Percentiles rank a stretch among this genome's conserved stretches.
Evolutionary conservation across 257 asterid species (phyloP).

Genomic region (Solanum sejunctum): DNA sequence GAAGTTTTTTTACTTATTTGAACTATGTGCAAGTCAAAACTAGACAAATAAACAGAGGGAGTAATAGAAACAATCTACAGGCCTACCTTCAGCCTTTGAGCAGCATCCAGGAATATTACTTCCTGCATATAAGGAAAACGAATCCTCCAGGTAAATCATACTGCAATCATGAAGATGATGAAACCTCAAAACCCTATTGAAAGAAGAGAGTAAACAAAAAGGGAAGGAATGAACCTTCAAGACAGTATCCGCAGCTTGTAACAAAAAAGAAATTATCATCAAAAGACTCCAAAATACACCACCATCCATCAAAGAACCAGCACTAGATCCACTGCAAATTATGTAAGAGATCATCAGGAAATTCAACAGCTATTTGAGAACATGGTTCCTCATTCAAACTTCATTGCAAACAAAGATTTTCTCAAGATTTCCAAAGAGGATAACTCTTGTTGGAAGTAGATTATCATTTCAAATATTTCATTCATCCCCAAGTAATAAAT

Average conservation of each 20-base stretch:
- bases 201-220: neutral
- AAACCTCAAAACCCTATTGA: neutral
- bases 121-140: slow-evolving; percentile 45
- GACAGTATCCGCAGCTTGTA: slow-evolving; percentile 94
- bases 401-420: neutral
- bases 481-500: neutral
- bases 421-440: neutral
- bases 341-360: neutral
- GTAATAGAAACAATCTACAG: slow-evolving; percentile 1
- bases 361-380: neutral
- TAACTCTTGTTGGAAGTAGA: neutral
- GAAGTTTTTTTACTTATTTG: neutral
- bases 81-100: slow-evolving; percentile 68
- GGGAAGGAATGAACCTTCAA: slow-evolving; percentile 54
- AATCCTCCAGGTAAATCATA: slow-evolving; percentile 15
- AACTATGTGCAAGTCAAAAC: neutral
- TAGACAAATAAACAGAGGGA: neutral
- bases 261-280: slow-evolving; percentile 83
- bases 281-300: slow-evolving; percentile 89
- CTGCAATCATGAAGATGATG: slow-evolving; percentile 6
- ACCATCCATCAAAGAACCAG: slow-evolving; percentile 82
- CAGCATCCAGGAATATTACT: slow-evolving; percentile 72
- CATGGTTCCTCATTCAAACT: neutral
- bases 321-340: slow-evolving; percentile 78
- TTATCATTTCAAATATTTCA: neutral